phyloP scores from a whole-genome alignment of 306 rosid genomes.

The Boehmeria nivea region DNA sequence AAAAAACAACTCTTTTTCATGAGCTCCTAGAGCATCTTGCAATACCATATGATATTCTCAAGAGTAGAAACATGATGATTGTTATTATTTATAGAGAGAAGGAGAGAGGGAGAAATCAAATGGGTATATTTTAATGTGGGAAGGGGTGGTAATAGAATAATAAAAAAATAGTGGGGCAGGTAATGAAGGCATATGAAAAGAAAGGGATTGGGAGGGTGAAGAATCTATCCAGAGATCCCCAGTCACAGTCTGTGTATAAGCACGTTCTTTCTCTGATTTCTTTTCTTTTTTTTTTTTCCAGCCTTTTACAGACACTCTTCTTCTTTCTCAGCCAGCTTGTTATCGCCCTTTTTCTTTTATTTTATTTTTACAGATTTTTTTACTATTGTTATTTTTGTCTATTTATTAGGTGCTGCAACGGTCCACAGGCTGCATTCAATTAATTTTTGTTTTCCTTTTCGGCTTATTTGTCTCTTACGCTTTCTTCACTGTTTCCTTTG shows the following conservation, averaged over 20 bases:
- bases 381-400: conserved; percentile 2
- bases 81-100: no score
- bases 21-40: no score
- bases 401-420: conserved; percentile 13
- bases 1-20: no score
- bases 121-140: background rate
- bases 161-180: background rate
- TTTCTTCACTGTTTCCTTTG: background rate
- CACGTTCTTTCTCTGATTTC: conserved; percentile 56
- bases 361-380: conserved; percentile 6
- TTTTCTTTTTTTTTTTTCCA: conserved; percentile 19
- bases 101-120: no score
- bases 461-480: conserved; percentile 13
- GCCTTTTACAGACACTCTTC: conserved; percentile 40
- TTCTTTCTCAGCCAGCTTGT: no score
- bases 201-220: conserved; percentile 42
- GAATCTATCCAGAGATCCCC: conserved; percentile 52
- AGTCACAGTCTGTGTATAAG: conserved; percentile 21
- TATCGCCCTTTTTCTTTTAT: background rate
- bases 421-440: background rate
- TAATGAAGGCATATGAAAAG: conserved; percentile 10
- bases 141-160: background rate
- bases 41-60: no score
- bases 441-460: background rate
- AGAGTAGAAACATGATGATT: no score